A percentile compares a stretch with the other conserved stretches of the same genome.
These are phyloP conservation scores for Camellia lanceoleosa DNA, from an alignment of 148 eudicot species.

Conservation along the genomic window DNA sequence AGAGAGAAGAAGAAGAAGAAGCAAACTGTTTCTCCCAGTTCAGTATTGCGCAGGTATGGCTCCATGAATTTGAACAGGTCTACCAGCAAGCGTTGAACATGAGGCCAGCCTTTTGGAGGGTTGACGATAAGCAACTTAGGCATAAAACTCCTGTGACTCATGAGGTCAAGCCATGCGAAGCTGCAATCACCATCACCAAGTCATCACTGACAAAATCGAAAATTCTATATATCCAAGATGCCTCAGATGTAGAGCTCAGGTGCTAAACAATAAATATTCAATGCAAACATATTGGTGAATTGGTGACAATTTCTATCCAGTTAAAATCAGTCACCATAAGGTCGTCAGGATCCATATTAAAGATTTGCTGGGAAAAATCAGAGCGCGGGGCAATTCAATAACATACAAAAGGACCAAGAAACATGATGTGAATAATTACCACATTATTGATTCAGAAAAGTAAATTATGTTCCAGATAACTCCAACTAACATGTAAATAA, in stretches of 20 bases:
- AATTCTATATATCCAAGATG: neutral
- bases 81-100: conserved; percentile 67
- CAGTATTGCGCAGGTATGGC: conserved; percentile 81
- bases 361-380: neutral
- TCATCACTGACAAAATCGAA: neutral
- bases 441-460: neutral
- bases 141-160: conserved; percentile 85
- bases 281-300: neutral
- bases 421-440: neutral
- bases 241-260: neutral
- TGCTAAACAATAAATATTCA: neutral
- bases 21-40: conserved; percentile 73
- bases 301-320: neutral
- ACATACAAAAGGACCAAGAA: neutral
- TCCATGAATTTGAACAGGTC: conserved; percentile 83
- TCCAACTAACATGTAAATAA: neutral
- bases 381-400: neutral
- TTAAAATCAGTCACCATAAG: neutral
- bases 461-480: neutral
- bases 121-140: conserved; percentile 72
- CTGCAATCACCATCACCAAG: conserved; percentile 33
- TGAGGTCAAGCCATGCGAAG: conserved; percentile 88
- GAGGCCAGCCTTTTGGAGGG: conserved; percentile 81
- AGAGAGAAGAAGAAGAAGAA: neutral
- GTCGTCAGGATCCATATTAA: neutral